Evolutionary conservation across 2,329 filamentous ascomycete species (phyloP).

Genomic region (Xylariaceae sp.): DNA sequence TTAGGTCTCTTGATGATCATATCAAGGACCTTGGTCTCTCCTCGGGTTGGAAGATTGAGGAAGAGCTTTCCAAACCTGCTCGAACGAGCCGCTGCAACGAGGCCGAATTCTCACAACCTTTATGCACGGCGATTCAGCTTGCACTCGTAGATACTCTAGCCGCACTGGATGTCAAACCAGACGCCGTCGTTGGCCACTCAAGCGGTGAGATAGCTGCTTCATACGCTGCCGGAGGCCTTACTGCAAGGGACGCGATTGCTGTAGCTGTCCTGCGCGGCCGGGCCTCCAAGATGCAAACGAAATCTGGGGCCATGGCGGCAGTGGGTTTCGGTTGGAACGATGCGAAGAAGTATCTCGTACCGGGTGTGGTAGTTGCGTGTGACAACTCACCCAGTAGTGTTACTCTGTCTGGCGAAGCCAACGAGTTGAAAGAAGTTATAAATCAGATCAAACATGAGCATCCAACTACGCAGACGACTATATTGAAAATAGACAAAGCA

Average conservation of each 20-base stretch:
- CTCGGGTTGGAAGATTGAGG: not conserved
- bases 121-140: conserved; percentile 44
- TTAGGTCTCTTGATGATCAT: conserved; percentile 10
- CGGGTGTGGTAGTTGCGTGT: conserved; percentile 11
- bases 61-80: conserved; percentile 1
- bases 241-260: no score
- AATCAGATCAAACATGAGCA: conserved; percentile 22
- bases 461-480: not conserved
- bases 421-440: conserved; percentile 11
- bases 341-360: conserved; percentile 16
- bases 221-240: conserved; percentile 29
- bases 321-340: conserved; percentile 28
- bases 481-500: not conserved
- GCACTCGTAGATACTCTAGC: conserved; percentile 39
- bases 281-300: conserved; percentile 8
- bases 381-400: no score
- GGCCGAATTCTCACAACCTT: conserved; percentile 24
- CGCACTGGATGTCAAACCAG: conserved; percentile 32
- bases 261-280: not conserved
- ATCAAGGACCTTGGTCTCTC: not conserved
- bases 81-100: not conserved
- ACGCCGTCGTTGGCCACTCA: conserved; percentile 37
- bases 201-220: conserved; percentile 44
- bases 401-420: no score
- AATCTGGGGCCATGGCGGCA: conserved; percentile 29